Evolutionary conservation across 1,139 yeast species (phyloP).

Genomic region (Taphrina sp.): DNA sequence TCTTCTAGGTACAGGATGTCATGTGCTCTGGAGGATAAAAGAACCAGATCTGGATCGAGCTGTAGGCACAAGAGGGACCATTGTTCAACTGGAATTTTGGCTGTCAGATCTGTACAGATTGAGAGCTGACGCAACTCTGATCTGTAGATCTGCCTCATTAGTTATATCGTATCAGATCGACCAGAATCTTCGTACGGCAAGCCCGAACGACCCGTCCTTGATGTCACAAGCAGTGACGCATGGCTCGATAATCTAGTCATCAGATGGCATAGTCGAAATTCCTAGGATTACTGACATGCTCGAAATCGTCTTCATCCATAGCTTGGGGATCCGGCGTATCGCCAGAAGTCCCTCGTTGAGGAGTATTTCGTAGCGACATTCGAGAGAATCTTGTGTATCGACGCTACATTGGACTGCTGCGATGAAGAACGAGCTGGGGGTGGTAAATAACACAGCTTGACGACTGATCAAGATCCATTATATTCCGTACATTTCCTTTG

Average conservation of each 20-base stretch:
- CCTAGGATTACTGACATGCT: too few species aligned
- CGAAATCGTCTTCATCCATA: background rate
- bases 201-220: conserved; percentile 32
- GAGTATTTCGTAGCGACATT: too few species aligned
- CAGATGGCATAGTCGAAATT: too few species aligned
- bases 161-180: conserved; percentile 34
- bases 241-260: conserved; percentile 7
- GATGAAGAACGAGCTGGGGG: too few species aligned
- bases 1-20: conserved; percentile 32
- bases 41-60: conserved; percentile 35
- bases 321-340: too few species aligned
- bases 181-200: too few species aligned
- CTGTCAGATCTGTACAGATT: conserved; percentile 21
- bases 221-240: conserved; percentile 35
- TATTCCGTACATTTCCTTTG: too few species aligned
- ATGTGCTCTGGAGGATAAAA: conserved; percentile 35
- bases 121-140: conserved; percentile 14
- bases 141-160: conserved; percentile 7
- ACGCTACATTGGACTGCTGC: too few species aligned
- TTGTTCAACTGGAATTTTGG: conserved; percentile 19
- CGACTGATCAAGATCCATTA: too few species aligned
- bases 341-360: too few species aligned
- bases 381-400: too few species aligned
- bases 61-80: conserved; percentile 33
- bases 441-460: too few species aligned